These are phyloP conservation scores for Fusarium equiseti DNA, from an alignment of 2,329 filamentous ascomycete species.

Conservation along the genomic window DNA sequence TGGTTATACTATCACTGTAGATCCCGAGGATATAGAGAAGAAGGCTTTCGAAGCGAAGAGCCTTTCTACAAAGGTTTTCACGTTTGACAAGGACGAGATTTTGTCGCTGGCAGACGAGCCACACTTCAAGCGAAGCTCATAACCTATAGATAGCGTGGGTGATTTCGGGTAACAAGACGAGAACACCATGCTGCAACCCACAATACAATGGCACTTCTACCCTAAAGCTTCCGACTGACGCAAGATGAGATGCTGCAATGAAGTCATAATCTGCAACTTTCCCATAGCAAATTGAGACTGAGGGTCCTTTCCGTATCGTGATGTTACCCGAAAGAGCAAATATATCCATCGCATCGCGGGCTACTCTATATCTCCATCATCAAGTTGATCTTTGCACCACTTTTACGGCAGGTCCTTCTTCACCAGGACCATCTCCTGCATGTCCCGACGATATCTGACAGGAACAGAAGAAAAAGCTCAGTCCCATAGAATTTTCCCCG, in stretches of 20 bases:
- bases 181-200: not conserved
- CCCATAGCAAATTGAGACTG: too few relatives aligned
- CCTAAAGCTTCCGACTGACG: not conserved
- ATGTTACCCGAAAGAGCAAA: not conserved
- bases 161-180: not conserved
- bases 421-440: not conserved
- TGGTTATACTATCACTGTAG: accelerated
- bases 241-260: not conserved
- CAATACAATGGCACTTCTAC: not conserved
- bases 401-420: not conserved
- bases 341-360: not conserved
- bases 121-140: not conserved
- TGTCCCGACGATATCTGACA: not conserved
- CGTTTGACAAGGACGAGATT: not conserved
- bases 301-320: not conserved
- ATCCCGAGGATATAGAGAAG: accelerated
- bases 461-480: too few relatives aligned
- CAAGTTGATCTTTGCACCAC: not conserved
- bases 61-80: not conserved
- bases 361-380: not conserved
- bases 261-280: not conserved
- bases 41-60: accelerated
- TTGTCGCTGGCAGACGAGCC: not conserved
- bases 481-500: too few relatives aligned
- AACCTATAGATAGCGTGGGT: not conserved